Evolutionary conservation across 1,284 basidiomycete species (phyloP), one percentile per base, ranked within the genome.

Genomic region (Ceratobasidium sp.): DNA sequence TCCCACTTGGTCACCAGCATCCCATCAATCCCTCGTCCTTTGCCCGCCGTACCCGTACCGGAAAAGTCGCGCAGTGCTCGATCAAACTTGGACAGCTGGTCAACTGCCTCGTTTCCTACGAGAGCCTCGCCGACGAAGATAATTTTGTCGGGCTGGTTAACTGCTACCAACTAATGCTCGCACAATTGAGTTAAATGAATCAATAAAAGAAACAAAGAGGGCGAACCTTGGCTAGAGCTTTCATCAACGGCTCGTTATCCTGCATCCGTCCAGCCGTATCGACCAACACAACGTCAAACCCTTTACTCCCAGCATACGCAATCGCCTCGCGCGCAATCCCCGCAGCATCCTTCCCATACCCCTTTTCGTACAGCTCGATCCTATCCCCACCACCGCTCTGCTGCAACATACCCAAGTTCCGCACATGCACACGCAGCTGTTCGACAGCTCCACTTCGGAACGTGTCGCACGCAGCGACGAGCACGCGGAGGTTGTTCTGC

Each of bases 261-360:
- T 99, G 97, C 97, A 98, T 98, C 77, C 97, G 90, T 1, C 97
- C 97, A n/a, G 97, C 97, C 1, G 97, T 98, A 85, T 99, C 97
- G 83, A 98, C 95, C 56, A 99, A 88, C 7, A 99, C 96, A 28
- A 98, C 96, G 83, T 98, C 97, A 84, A 97, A 98, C 79, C 92
- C 90, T 80, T 94, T 92, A 81, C 96, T 94, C 90, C 80, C 82
- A 95, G 96, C 97, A 85, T 95, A 94, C 15, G 90, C 86, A 77
- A 99, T 95, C 13, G 98, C 98, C 83, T 99, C 97, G 85, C 93
- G 96, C 6, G 97, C 97, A 79, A 99, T 99, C 4, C 95, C 96
- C 28, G 97, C 97, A 2, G 98, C 97, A 83, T 99, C 98, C 86
- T 98, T 99, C 10, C 98, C 98, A 85, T 99, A 99, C 0, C 98